Evolutionary conservation across 2,329 filamentous ascomycete species (phyloP), one percentile per base, ranked within the genome.

Genomic region (Periconia sp.): DNA sequence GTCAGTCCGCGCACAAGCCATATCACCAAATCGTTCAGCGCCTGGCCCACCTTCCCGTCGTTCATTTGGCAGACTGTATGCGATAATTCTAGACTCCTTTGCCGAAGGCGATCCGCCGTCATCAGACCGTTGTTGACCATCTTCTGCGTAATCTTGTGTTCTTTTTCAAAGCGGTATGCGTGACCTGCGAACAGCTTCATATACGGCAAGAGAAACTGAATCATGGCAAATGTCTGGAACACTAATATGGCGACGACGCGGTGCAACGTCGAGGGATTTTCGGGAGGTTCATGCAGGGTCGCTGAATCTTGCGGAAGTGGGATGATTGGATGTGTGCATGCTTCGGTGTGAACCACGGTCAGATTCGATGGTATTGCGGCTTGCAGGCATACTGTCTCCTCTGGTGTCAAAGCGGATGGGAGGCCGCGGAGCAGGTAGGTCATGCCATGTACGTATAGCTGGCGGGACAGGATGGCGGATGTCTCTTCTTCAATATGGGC

Each of bases 1-100:
- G 84, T 80, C 47, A 91, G 74, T 18, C 85, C 83, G 57, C 86
- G 80, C 1, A 88, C 71, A 63, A 85, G 81, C 84, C 87, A 91
- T 2, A 81, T 68, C 2, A 81, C 79, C 10, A 82, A 65, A 31
- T 83, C 81, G 17, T 81, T 78, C 19, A 89, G 66, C 2, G 78
- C 75, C 56, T 84, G 79, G 0, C 86, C 85, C n/a, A 89, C 74
- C 55, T 79, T 82, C 0, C 87, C 87, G 54, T 89, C 84, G 19
- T 86, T 83, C 73, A 89, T 80, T 43, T 79, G 81, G 54, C 80
- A 80, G 3, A 90, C 74, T 0, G 81, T 78, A 10, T 80, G 79
- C 10, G 81, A 82, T 3, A 88, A 62, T 33, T 73, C 75, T 27
- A 85, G 59, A 18, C 82, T 76, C 15, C 77, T 74, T 52, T 79